Evolutionary conservation across 352 stramenopile species (phyloP).

Genomic region (Globisporangium canariense): DNA sequence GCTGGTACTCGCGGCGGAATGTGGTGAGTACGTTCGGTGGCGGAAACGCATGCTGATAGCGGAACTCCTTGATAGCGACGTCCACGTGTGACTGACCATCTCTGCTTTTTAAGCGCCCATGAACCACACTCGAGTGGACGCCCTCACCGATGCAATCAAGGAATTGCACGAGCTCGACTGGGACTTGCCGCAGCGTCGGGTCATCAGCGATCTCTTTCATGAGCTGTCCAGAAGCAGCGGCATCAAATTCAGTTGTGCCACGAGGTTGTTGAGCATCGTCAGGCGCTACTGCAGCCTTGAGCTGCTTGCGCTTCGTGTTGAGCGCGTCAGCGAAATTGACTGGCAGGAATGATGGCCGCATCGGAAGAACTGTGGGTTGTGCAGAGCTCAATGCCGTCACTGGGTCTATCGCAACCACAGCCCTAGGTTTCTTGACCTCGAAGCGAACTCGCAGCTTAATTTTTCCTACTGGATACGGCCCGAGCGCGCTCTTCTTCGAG

Average conservation of each 20-base stretch:
- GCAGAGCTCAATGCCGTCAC: conserved; percentile 5
- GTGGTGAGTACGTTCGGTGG: conserved; percentile 29
- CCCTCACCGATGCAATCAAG: conserved; percentile 27
- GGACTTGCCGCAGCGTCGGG: conserved; percentile 10
- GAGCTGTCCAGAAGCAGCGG: conserved; percentile 10
- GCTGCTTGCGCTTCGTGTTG: conserved; percentile 37
- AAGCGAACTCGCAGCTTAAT: conserved; percentile 34
- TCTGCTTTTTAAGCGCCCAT: conserved; percentile 11
- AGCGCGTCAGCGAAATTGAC: conserved; percentile 32
- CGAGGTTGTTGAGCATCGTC: neutral
- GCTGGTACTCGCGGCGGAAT: conserved; percentile 35
- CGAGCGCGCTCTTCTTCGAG: conserved; percentile 8
- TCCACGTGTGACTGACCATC: neutral
- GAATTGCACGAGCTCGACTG: conserved; percentile 15
- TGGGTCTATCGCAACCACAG: neutral
- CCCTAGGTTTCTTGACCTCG: conserved; percentile 19
- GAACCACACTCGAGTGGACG: conserved; percentile 30
- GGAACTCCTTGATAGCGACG: conserved; percentile 40
- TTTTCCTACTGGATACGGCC: conserved; percentile 22
- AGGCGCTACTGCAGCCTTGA: conserved; percentile 31
- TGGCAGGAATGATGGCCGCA: conserved; percentile 14
- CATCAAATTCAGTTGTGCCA: neutral
- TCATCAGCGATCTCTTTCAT: conserved; percentile 25
- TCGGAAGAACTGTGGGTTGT: neutral
- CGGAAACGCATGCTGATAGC: conserved; percentile 24